Percentiles rank a stretch among this genome's conserved stretches.
phyloP scores from a whole-genome alignment of 2,329 filamentous ascomycete genomes.

The Nectriaceae sp. region DNA sequence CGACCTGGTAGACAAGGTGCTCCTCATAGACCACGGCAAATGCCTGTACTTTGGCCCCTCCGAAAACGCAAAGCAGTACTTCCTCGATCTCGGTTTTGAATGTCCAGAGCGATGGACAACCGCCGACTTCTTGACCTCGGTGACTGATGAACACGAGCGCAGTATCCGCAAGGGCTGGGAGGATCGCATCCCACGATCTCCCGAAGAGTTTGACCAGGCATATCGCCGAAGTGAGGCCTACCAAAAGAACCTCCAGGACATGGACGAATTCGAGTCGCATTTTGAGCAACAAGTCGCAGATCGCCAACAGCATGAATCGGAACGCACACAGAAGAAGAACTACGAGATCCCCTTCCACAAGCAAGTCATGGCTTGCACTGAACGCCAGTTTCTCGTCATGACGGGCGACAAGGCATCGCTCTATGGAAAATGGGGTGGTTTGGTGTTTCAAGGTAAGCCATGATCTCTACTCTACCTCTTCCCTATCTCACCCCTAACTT shows the following conservation, averaged over 20 bases:
- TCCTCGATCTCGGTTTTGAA: constrained; percentile 70
- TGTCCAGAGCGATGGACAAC: constrained; percentile 73
- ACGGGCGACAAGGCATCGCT: constrained; percentile 74
- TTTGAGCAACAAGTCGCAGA: constrained; percentile 48
- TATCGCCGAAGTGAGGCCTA: constrained; percentile 67
- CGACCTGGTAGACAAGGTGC: constrained; percentile 72
- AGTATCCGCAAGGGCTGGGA: constrained; percentile 68
- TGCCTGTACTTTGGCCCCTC: constrained; percentile 72
- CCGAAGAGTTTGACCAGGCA: constrained; percentile 65
- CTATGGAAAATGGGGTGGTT: constrained; percentile 79
- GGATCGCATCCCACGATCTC: constrained; percentile 65
- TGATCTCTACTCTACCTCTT: too few relatives aligned
- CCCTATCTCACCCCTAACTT: too few relatives aligned
- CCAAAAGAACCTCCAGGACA: constrained; percentile 59
- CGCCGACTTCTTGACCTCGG: constrained; percentile 75
- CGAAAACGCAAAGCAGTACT: constrained; percentile 66
- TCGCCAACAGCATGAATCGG: constrained; percentile 62
- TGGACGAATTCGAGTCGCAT: constrained; percentile 65
- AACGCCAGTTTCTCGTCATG: constrained; percentile 78
- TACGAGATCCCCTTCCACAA: constrained; percentile 77
- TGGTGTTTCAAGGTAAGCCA: constrained; percentile 73
- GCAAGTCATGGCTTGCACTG: constrained; percentile 71
- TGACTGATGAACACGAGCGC: constrained; percentile 73
- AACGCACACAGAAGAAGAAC: constrained; percentile 65
- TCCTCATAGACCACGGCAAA: constrained; percentile 72